Base-by-base conservation (phyloP, 352 stramenopile genomes). In the Phytophthora sp. region DNA sequence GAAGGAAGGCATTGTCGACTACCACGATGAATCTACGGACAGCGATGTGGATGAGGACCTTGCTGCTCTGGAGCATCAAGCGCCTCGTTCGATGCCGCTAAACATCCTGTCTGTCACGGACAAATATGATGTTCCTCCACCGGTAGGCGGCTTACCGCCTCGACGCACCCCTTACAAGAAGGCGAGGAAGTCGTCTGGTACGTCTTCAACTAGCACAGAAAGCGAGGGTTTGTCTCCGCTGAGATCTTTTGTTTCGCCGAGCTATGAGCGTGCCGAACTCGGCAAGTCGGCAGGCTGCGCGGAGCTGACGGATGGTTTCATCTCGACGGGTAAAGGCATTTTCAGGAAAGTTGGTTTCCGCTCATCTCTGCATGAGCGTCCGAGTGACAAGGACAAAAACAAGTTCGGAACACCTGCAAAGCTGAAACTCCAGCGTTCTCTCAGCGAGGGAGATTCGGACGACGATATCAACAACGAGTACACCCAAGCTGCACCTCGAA, bases 291-390 rank as follows among this genome's bases (percentile, higher is more conserved):
- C 82, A 9, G 74, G 76, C 6, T 79, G 74, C 23, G 67, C 68
- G 0, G 84, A 90, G 63, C 52, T 93, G 26, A 90, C 74, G 41
- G 82, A 93, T 31, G 84, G 86, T 18, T 95, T 93, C 63, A 93
- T 95, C 61, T 95, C 86, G 41, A 95, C 86, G 11, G 86, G 86
- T 52, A 95, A 95, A 57, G 86, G 86, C 18, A 93, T 95, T 63
- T 95, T 93, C 66, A 83, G 86, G 26, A 95, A 95, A 67, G 75
- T 91, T 44, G 86, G 81, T 2, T 84, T 87, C 49, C 86, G 84
- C 20, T 77, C 71, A 45, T 76, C 75, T 33, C 66, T 84, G 24
- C 61, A 80, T 39, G 74, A 80, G 21, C 73, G 70, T 9, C 57
- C 57, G 15, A 50, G 21, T 49, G 65, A 80, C 35, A 70, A 71